Evolutionary conservation across 441 rosid genomes (phyloP), one percentile per base, ranked within the genome.

Genomic region (Sinapis alba): DNA sequence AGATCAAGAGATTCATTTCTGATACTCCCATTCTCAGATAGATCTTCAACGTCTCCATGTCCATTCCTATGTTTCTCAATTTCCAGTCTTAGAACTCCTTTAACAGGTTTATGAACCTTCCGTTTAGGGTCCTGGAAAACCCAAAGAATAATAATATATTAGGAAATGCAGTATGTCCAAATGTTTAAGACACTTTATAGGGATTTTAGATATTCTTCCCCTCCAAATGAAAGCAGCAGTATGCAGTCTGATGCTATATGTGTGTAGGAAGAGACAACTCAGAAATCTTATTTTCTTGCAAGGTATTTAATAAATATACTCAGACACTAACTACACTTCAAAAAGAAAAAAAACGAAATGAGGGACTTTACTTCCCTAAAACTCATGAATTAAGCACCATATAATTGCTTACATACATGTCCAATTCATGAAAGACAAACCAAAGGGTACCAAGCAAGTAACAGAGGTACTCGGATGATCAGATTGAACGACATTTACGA

Each of bases 101-200:
- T 91, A 54, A 96, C 98, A 53, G 97, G 98, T 79, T 94, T 96
- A 79, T 96, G 98, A 82, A 90, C 95, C 84, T 94, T 94, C 75
- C 89, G 89, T 78, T 91, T 96, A 41, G 98, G 95, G 84, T 96
- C 99, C 99, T 96, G 71, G 58, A 65, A 77, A 7, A 80, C 79
- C 61, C 75, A 81, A 67, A 82, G 28, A 83, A 65, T 41, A 50
- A n/a, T 38, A 58, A 53, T 68, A 66, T 20, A 54, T 71, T 12
- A 80, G 47, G 62, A 58, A 26, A 60, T 64, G 7, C 9, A 2
- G 7, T 24, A 28, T n/a, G n/a, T 58, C 26, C 15, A 65, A 21
- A 61, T 23, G 58, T 19, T 75, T 38, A 61, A 68, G 34, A 62
- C 26, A 19, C 15, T 27, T 23, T 54, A 38, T 10, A 54, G 65